Conservation (phyloP, 805 yeast species). For the Sungouiozyma intestinalis region DNA sequence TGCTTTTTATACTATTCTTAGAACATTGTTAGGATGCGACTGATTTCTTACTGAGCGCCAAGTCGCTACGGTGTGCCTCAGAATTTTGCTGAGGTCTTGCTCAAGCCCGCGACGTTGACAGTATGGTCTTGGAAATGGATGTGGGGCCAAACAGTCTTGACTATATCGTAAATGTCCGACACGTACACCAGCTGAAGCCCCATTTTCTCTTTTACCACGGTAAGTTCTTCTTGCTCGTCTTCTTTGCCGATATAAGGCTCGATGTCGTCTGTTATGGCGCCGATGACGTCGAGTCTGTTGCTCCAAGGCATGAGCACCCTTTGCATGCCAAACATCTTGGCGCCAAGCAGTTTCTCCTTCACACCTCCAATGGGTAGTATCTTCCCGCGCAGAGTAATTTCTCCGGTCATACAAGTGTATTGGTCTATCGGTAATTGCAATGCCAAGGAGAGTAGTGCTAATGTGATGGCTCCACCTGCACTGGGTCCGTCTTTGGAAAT, state of each 20-base stretch:
- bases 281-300: slow-evolving; percentile 69
- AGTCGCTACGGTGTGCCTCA: too few relatives aligned
- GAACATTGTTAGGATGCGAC: too few relatives aligned
- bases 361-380: slow-evolving; percentile 80
- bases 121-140: not conserved
- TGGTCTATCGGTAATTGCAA: slow-evolving; percentile 51
- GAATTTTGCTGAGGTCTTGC: too few relatives aligned
- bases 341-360: slow-evolving; percentile 84
- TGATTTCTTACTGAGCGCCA: too few relatives aligned
- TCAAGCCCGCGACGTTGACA: too few relatives aligned
- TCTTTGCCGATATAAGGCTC: slow-evolving; percentile 1
- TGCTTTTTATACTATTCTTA: too few relatives aligned
- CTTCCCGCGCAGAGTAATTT: slow-evolving; percentile 72
- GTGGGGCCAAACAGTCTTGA: slow-evolving; percentile 56
- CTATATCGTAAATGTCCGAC: slow-evolving; percentile 68
- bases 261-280: slow-evolving; percentile 37
- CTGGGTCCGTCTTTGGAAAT: slow-evolving; percentile 54
- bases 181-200: slow-evolving; percentile 56
- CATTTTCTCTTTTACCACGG: slow-evolving; percentile 36
- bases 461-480: slow-evolving; percentile 69
- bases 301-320: slow-evolving; percentile 88
- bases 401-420: slow-evolving; percentile 80
- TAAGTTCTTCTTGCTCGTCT: not conserved
- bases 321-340: slow-evolving; percentile 82
- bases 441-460: slow-evolving; percentile 73